Evolutionary conservation across 768 basidiomycete species (phyloP).

Genomic region (Lactifluus pinguis): DNA sequence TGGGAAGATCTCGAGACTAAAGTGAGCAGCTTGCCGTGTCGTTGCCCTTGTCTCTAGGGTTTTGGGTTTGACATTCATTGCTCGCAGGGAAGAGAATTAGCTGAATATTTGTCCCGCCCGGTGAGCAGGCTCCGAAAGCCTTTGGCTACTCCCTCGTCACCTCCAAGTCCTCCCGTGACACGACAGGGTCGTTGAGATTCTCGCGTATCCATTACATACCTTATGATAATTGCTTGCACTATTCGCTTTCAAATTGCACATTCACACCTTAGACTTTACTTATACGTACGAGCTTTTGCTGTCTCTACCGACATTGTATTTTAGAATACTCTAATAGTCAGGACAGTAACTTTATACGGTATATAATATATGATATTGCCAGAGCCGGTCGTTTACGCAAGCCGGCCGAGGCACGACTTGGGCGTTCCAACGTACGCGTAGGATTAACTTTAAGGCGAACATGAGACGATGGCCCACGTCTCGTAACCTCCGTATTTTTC

Average conservation of each 20-base stretch:
- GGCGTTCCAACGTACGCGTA: too few relatives aligned
- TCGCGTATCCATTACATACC: background rate
- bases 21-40: constrained; percentile 31
- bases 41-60: background rate
- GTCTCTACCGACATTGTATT: background rate
- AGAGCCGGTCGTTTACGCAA: background rate
- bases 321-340: background rate
- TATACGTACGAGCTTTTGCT: background rate
- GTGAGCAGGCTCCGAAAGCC: constrained; percentile 31
- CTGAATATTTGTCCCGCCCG: constrained; percentile 28
- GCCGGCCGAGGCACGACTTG: background rate
- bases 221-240: background rate
- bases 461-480: constrained; percentile 12
- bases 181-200: constrained; percentile 21
- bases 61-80: background rate
- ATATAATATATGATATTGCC: constrained; percentile 4
- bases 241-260: background rate
- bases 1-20: constrained; percentile 60
- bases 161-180: constrained; percentile 9
- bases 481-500: constrained; percentile 1
- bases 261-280: background rate
- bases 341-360: constrained; percentile 12
- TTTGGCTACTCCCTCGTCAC: constrained; percentile 16
- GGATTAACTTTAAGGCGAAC: background rate
- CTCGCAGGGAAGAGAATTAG: constrained; percentile 27